These are phyloP conservation scores for Diplodia scrobiculata DNA, from an alignment of 2,329 filamentous ascomycete species.

Conservation along the genomic window DNA sequence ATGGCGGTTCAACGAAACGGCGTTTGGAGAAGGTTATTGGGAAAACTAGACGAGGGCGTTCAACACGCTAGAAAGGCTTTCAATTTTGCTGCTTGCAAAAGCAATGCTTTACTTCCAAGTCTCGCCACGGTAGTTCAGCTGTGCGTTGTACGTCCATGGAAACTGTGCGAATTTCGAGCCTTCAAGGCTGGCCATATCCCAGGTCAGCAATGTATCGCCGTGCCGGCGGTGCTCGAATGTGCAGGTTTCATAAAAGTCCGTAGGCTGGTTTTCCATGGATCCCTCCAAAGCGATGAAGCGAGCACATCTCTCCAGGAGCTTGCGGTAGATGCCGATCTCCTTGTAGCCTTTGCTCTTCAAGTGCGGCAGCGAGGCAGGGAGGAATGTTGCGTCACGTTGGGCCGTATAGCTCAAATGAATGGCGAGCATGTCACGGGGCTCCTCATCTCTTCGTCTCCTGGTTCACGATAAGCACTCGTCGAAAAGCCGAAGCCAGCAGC, in stretches of 20 bases:
- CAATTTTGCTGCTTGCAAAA: no score
- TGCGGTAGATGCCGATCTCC: not conserved
- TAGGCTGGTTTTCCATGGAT: not conserved
- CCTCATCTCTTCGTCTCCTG: constrained; percentile 11
- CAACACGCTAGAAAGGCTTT: not conserved
- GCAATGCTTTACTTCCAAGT: constrained; percentile 3
- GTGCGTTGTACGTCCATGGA: constrained; percentile 19
- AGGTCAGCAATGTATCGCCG: constrained; percentile 16
- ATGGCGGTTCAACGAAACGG: not conserved
- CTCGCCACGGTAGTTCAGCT: constrained; percentile 20
- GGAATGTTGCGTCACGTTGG: constrained; percentile 3
- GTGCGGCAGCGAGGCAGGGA: not conserved
- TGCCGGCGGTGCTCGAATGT: constrained; percentile 3
- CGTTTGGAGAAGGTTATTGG: not conserved
- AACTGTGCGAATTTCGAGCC: constrained; percentile 11
- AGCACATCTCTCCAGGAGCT: constrained; percentile 2
- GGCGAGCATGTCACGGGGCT: constrained; percentile 13
- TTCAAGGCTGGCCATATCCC: constrained; percentile 7
- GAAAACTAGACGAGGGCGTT: not conserved
- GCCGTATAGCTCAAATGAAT: constrained; percentile 16
- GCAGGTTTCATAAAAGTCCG: constrained; percentile 16
- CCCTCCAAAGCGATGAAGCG: constrained; percentile 1
- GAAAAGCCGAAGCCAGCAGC: not conserved
- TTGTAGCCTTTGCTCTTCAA: constrained; percentile 11
- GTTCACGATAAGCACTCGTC: not conserved